Conservation (phyloP, 202 grass and related monocot species). For the Zoysia matrella region DNA sequence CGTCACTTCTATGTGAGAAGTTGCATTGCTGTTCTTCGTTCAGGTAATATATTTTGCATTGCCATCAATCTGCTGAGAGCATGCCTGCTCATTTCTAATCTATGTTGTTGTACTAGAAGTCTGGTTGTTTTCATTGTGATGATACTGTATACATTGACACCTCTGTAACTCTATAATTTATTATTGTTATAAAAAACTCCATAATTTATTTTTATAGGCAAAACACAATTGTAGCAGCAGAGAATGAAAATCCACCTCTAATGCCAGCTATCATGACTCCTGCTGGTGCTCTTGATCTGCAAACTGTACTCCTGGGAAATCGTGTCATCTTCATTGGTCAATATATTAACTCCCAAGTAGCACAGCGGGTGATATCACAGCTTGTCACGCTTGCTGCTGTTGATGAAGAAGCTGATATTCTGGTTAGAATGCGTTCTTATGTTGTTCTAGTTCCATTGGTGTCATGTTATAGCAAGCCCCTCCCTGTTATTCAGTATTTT, state of each 20-base stretch:
- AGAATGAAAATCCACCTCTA: slow-evolving; percentile 86
- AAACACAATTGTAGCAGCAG: slow-evolving; percentile 54
- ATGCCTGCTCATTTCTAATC: not conserved
- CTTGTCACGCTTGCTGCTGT: slow-evolving; percentile 87
- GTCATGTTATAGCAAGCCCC: not conserved
- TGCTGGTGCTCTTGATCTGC: slow-evolving; percentile 71
- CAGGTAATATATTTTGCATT: slow-evolving; percentile 48
- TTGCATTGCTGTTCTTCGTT: slow-evolving; percentile 28
- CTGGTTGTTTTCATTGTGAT: slow-evolving; percentile 22
- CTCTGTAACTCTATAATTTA: slow-evolving; percentile 24
- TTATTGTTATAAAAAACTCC: not conserved
- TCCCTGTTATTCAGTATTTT: not conserved
- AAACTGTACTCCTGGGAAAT: slow-evolving; percentile 77
- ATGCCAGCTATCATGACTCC: slow-evolving; percentile 85
- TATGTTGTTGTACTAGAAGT: slow-evolving; percentile 16
- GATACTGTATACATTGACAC: slow-evolving; percentile 3
- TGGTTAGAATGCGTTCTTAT: slow-evolving; percentile 61
- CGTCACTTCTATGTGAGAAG: slow-evolving; percentile 27
- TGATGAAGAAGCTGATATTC: slow-evolving; percentile 88
- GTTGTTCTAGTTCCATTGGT: slow-evolving; percentile 30
- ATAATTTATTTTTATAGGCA: slow-evolving; percentile 36
- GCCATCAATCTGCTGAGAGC: too few relatives aligned
- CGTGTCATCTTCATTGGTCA: slow-evolving; percentile 92
- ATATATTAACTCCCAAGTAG: slow-evolving; percentile 90
- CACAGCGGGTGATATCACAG: slow-evolving; percentile 93